A percentile compares a stretch with the other conserved stretches of the same genome.
phyloP scores from a whole-genome alignment of 768 basidiomycete species.

The Amanita molliuscula region DNA sequence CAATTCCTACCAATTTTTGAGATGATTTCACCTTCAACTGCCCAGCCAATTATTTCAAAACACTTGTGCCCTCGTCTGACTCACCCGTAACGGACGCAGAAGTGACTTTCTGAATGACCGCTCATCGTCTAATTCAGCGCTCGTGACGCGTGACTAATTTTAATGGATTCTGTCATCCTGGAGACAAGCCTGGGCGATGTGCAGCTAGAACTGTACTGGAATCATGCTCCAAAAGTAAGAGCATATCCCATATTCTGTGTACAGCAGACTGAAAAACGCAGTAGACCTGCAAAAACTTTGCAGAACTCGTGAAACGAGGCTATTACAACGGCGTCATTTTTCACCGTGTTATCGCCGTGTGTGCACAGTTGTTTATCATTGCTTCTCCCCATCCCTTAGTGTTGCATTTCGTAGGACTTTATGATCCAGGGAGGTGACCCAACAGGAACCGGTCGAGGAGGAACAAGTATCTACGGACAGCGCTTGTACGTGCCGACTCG shows the following conservation, averaged over 20 bases:
- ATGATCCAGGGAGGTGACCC: conserved; percentile 98
- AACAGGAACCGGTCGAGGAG: conserved; percentile 90
- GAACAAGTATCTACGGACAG: conserved; percentile 81
- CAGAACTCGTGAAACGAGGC: conserved; percentile 79
- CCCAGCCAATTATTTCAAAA: neutral
- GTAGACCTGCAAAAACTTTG: conserved; percentile 94
- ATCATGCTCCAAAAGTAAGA: conserved; percentile 89
- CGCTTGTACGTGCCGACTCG: conserved; percentile 55
- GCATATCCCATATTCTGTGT: conserved; percentile 8
- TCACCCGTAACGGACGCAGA: conserved; percentile 79
- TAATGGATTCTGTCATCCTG: conserved; percentile 51
- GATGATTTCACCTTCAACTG: conserved; percentile 74
- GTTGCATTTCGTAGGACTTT: conserved; percentile 56
- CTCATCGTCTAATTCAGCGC: conserved; percentile 26
- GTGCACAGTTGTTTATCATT: conserved; percentile 12
- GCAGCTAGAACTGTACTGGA: conserved; percentile 86
- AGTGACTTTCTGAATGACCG: conserved; percentile 75
- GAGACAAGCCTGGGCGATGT: conserved; percentile 82
- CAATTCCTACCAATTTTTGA: conserved; percentile 87
- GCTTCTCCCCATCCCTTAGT: neutral
- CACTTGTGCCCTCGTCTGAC: neutral
- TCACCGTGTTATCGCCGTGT: conserved; percentile 83
- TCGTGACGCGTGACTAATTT: neutral
- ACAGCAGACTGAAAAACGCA: conserved; percentile 12
- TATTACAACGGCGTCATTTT: conserved; percentile 90